A percentile compares a stretch with the other conserved stretches of the same genome.
These are phyloP conservation scores for Priceomyces carsonii DNA, from an alignment of 805 yeast species.

Conservation along the genomic window DNA sequence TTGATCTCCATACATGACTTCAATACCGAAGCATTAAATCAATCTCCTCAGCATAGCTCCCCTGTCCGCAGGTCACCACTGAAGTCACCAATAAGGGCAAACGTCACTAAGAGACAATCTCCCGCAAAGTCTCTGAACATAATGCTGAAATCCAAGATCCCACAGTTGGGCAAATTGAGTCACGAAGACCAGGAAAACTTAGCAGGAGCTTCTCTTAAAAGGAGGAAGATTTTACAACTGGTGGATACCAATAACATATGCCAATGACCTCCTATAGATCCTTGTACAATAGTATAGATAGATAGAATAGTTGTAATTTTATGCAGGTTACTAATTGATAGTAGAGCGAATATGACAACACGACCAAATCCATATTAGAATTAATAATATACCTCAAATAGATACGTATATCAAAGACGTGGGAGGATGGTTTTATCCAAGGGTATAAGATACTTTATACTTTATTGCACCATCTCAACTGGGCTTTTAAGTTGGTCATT, in stretches of 20 bases:
- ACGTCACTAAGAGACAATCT: slow-evolving; percentile 3
- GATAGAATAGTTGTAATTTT: too few species aligned
- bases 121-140: slow-evolving; percentile 3
- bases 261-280: background rate
- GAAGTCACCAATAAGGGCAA: background rate
- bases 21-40: slow-evolving; percentile 6
- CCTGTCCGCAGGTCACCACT: slow-evolving; percentile 7
- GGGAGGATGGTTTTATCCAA: slow-evolving; percentile 12
- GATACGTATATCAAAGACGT: too few species aligned
- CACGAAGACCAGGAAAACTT: slow-evolving; percentile 6
- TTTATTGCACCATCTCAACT: slow-evolving; percentile 20
- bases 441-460: slow-evolving; percentile 15
- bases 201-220: slow-evolving; percentile 8
- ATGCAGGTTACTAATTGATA: too few species aligned
- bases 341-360: too few species aligned
- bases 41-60: slow-evolving; percentile 4
- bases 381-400: too few species aligned
- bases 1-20: slow-evolving; percentile 7
- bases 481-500: slow-evolving; percentile 21
- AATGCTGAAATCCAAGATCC: slow-evolving; percentile 6
- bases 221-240: slow-evolving; percentile 10
- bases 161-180: slow-evolving; percentile 6
- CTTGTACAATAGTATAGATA: slow-evolving; percentile 3
- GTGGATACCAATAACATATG: background rate
- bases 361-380: too few species aligned